Conservation (phyloP, 1,284 basidiomycete genomes). For the Tylopilus sp. region DNA sequence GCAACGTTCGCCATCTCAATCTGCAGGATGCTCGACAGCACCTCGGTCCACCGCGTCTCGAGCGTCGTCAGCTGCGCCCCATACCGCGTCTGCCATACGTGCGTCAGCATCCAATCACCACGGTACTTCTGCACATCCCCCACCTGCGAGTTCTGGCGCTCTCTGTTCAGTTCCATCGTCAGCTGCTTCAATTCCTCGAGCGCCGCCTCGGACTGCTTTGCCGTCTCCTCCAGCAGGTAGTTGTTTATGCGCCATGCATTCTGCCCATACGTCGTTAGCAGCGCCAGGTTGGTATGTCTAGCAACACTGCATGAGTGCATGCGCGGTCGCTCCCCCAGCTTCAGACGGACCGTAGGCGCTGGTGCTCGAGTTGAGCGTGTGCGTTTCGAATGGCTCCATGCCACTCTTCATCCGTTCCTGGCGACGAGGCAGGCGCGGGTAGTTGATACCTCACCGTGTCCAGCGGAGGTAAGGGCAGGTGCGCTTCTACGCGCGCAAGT, state of each 20-base stretch:
- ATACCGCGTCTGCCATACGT: slow-evolving; percentile 52
- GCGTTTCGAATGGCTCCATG: slow-evolving; percentile 74
- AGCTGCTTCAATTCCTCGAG: slow-evolving; percentile 71
- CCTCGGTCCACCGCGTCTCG: slow-evolving; percentile 85
- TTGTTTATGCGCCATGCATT: slow-evolving; percentile 93
- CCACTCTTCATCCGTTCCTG: slow-evolving; percentile 78
- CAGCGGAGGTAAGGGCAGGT: slow-evolving; percentile 67
- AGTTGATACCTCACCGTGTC: slow-evolving; percentile 82
- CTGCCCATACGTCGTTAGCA: slow-evolving; percentile 83
- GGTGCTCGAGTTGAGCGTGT: slow-evolving; percentile 86
- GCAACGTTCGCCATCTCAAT: slow-evolving; percentile 91
- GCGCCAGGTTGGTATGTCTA: slow-evolving; percentile 80
- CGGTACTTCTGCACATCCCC: slow-evolving; percentile 7
- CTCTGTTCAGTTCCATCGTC: slow-evolving; percentile 80
- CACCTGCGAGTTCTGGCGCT: slow-evolving; percentile 82
- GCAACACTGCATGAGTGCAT: slow-evolving; percentile 2
- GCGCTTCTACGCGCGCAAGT: slow-evolving; percentile 67
- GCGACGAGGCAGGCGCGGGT: slow-evolving; percentile 61
- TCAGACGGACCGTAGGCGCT: slow-evolving; percentile 71
- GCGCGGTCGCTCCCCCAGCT: neutral
- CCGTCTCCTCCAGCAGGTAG: slow-evolving; percentile 78
- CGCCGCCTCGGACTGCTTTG: slow-evolving; percentile 68
- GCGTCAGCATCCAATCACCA: neutral
- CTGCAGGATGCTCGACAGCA: slow-evolving; percentile 83
- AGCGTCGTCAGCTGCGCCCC: slow-evolving; percentile 76